Conservation (phyloP, 768 basidiomycete genomes). For the Steccherinum ochraceum region DNA sequence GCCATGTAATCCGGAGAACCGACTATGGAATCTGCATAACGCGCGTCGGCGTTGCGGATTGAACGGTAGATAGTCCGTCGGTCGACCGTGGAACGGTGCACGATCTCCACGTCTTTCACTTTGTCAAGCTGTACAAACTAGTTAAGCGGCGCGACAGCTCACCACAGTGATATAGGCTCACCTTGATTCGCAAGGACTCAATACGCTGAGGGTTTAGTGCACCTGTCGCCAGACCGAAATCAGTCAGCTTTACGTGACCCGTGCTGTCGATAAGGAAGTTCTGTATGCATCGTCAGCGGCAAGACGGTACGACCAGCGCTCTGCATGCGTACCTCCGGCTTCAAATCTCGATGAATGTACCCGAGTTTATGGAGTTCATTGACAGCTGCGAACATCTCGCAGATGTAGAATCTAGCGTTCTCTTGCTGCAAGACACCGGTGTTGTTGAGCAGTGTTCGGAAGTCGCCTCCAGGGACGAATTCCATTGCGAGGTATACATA, state of each 20-base stretch:
- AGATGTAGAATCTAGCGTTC: conserved; percentile 93
- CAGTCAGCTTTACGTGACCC: conserved; percentile 96
- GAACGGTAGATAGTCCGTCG: conserved; percentile 92
- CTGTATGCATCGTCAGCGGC: too few species aligned
- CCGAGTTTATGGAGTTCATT: conserved; percentile 95
- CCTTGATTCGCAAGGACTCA: conserved; percentile 91
- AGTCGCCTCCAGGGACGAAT: conserved; percentile 98
- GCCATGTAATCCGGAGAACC: conserved; percentile 99
- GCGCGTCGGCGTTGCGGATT: conserved; percentile 81
- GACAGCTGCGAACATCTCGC: conserved; percentile 95
- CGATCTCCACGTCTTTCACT: conserved; percentile 87
- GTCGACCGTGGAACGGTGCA: conserved; percentile 90
- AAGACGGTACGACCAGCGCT: background rate
- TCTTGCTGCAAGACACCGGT: conserved; percentile 97
- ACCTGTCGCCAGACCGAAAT: conserved; percentile 96
- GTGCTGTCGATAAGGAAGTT: conserved; percentile 95
- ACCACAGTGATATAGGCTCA: too few species aligned
- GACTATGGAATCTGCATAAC: conserved; percentile 96
- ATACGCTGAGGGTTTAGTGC: conserved; percentile 92
- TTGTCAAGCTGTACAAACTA: conserved; percentile 86
- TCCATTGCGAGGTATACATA: conserved; percentile 98
- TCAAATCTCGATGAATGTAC: conserved; percentile 96
- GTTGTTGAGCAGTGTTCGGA: conserved; percentile 95
- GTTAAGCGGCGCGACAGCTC: too few species aligned
- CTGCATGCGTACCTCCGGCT: conserved; percentile 75